Percentiles rank a stretch among this genome's conserved stretches.
phyloP scores from a whole-genome alignment of 202 grass and related monocot genomes.

The Brachypodium distachyon region DNA sequence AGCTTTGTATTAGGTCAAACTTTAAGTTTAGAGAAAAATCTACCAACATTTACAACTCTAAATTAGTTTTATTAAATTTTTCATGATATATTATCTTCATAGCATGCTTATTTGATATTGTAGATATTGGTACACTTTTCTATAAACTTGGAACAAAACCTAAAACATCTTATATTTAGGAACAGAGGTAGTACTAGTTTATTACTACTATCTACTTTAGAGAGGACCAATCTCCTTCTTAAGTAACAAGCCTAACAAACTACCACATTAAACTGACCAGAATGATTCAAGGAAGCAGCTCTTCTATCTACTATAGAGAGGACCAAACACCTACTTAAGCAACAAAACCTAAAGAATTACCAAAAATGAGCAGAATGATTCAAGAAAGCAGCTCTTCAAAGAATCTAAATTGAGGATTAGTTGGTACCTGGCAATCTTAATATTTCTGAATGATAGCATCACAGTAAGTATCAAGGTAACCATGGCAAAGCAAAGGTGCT shows the following conservation, averaged over 20 bases:
- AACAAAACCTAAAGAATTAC: background rate
- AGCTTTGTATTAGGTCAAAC: too few relatives aligned
- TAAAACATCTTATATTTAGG: too few relatives aligned
- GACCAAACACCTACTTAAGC: background rate
- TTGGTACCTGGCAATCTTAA: constrained; percentile 75
- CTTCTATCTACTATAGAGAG: constrained; percentile 1
- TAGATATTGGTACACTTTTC: too few relatives aligned
- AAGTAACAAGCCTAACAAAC: background rate
- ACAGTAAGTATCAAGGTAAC: constrained; percentile 69
- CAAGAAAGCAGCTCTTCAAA: background rate
- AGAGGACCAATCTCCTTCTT: background rate
- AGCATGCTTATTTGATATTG: too few relatives aligned
- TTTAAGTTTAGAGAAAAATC: too few relatives aligned
- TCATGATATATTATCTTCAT: too few relatives aligned
- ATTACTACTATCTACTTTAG: background rate
- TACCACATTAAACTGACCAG: background rate
- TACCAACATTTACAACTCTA: too few relatives aligned
- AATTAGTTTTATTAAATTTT: too few relatives aligned
- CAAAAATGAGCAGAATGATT: background rate
- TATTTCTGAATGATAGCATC: constrained; percentile 85
- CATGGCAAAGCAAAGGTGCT: constrained; percentile 80
- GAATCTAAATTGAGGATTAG: background rate
- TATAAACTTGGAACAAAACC: too few relatives aligned
- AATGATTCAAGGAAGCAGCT: background rate
- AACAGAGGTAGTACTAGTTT: too few relatives aligned